Percentiles rank a stretch among this genome's conserved stretches.
Evolutionary conservation across 2,329 filamentous ascomycete genomes (phyloP).

Genomic region (Dactylellina leptospora): DNA sequence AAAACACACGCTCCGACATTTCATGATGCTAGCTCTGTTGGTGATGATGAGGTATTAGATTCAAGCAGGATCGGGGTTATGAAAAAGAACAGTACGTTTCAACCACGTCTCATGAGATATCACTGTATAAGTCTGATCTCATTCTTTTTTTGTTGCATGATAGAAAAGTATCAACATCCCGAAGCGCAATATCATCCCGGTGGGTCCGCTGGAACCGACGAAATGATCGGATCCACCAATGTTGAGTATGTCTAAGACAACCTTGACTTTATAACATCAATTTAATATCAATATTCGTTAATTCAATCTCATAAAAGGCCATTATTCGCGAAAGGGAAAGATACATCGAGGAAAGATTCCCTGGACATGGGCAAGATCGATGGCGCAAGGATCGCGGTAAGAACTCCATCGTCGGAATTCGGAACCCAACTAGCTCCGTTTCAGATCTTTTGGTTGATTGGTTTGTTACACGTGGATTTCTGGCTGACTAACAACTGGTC

Average conservation of each 20-base stretch:
- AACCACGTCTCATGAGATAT: neutral
- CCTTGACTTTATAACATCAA: too few relatives aligned
- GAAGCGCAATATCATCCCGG: slow-evolving; percentile 28
- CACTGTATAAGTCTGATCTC: neutral
- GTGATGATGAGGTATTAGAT: slow-evolving; percentile 31
- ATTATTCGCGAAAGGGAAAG: slow-evolving; percentile 31
- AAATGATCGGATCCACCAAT: slow-evolving; percentile 42
- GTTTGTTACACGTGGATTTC: neutral
- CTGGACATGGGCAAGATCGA: slow-evolving; percentile 40
- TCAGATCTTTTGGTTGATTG: neutral
- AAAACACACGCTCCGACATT: slow-evolving; percentile 34
- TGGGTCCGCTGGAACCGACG: slow-evolving; percentile 39
- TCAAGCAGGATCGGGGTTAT: slow-evolving; percentile 32
- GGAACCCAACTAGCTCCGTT: too few relatives aligned
- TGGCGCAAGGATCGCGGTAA: slow-evolving; percentile 33
- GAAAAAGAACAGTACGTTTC: slow-evolving; percentile 29
- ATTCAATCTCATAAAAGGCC: slow-evolving; percentile 8
- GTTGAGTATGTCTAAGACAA: slow-evolving; percentile 27
- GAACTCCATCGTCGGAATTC: too few relatives aligned
- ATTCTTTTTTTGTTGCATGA: neutral
- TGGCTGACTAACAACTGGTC: neutral
- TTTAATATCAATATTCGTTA: neutral
- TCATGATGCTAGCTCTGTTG: slow-evolving; percentile 19
- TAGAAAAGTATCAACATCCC: slow-evolving; percentile 39
- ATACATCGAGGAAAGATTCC: slow-evolving; percentile 40